Evolutionary conservation across 805 yeast species (phyloP).

Genomic region (Ogataea glucozyma): DNA sequence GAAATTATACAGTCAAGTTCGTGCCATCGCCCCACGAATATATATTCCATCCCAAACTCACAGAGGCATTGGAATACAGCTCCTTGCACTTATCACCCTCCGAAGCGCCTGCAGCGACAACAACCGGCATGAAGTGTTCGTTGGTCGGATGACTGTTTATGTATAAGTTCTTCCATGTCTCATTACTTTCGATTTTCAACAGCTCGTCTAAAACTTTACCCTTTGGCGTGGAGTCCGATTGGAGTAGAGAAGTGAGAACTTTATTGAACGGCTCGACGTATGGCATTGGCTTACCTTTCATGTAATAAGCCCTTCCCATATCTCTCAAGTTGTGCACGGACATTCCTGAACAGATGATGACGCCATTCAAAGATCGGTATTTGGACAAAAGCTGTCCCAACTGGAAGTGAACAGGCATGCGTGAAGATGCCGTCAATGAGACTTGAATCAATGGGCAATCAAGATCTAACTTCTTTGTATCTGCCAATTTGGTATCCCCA

Average conservation of each 20-base stretch:
- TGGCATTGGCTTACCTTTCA: constrained; percentile 36
- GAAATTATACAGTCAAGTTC: too few species aligned
- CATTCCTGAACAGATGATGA: constrained; percentile 72
- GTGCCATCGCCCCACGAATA: constrained; percentile 35
- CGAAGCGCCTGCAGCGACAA: constrained; percentile 61
- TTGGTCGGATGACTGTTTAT: constrained; percentile 68
- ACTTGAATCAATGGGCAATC: constrained; percentile 53
- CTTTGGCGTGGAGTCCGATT: constrained; percentile 4
- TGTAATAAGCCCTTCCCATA: constrained; percentile 35
- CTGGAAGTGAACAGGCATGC: constrained; percentile 45
- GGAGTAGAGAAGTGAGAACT: constrained; percentile 33
- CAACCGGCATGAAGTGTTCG: constrained; percentile 71
- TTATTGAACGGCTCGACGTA: constrained; percentile 56
- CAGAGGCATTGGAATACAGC: constrained; percentile 44
- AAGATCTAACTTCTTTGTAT: constrained; percentile 42
- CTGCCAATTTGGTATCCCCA: constrained; percentile 38
- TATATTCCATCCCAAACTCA: constrained; percentile 70
- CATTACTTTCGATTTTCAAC: constrained; percentile 20
- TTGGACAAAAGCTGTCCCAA: constrained; percentile 57
- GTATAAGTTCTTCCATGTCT: constrained; percentile 35
- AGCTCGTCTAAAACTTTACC: constrained; percentile 14
- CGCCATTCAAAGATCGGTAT: constrained; percentile 52
- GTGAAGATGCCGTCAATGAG: constrained; percentile 44
- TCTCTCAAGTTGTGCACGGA: constrained; percentile 75
- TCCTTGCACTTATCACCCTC: constrained; percentile 44